phyloP scores from a whole-genome alignment of 2,329 filamentous ascomycete genomes.

The Phyllosticta citribraziliensis region DNA sequence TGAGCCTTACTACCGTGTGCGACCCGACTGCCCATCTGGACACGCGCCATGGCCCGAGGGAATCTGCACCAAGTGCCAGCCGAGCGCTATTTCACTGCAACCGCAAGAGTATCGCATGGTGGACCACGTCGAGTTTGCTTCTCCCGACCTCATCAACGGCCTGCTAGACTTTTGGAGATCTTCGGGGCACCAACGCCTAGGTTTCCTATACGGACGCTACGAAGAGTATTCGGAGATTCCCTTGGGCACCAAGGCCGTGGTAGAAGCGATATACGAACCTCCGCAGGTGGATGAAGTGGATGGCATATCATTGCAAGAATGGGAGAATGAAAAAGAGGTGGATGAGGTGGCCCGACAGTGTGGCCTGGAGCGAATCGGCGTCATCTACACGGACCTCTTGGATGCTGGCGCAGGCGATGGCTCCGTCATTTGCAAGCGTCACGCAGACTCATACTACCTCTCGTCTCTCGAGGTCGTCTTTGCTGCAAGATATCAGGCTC shows the following conservation, averaged over 20 bases:
- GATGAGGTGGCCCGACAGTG: slow-evolving; percentile 73
- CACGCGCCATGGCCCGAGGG: slow-evolving; percentile 91
- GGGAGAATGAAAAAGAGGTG: slow-evolving; percentile 75
- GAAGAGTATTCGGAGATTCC: slow-evolving; percentile 88
- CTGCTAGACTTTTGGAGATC: slow-evolving; percentile 87
- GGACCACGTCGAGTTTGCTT: slow-evolving; percentile 93
- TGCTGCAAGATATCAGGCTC: slow-evolving; percentile 76
- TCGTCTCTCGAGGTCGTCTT: slow-evolving; percentile 89
- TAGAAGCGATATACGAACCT: slow-evolving; percentile 94
- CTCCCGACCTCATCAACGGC: slow-evolving; percentile 73
- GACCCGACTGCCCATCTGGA: slow-evolving; percentile 79
- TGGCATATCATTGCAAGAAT: slow-evolving; percentile 73
- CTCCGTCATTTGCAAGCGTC: slow-evolving; percentile 85
- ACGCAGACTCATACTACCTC: slow-evolving; percentile 89
- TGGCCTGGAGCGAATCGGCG: slow-evolving; percentile 77
- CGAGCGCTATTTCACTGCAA: slow-evolving; percentile 90
- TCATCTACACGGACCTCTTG: slow-evolving; percentile 89
- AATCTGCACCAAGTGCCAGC: slow-evolving; percentile 97
- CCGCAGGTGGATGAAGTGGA: slow-evolving; percentile 85
- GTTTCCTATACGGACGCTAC: slow-evolving; percentile 85
- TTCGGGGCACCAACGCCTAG: slow-evolving; percentile 73
- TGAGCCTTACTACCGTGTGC: slow-evolving; percentile 88
- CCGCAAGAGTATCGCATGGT: slow-evolving; percentile 94
- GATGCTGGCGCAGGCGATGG: slow-evolving; percentile 75
- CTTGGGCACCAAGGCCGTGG: slow-evolving; percentile 85